Percentiles rank a stretch among this genome's conserved stretches.
Evolutionary conservation across 2,329 filamentous ascomycete species (phyloP).

Genomic region (Rhinocladiella similis): DNA sequence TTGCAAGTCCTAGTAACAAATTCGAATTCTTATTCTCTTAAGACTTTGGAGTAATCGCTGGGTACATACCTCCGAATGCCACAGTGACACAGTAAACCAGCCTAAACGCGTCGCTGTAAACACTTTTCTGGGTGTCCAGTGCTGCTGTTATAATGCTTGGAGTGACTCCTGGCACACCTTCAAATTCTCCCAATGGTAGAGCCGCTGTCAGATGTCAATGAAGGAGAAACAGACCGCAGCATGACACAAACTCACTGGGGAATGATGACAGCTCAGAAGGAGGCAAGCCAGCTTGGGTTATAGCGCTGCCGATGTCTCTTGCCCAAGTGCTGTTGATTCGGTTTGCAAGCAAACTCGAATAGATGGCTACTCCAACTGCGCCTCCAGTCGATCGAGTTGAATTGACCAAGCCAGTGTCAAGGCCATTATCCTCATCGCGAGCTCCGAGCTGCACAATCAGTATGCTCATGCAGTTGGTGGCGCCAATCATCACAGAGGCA

Average conservation of each 20-base stretch:
- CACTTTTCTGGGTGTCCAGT: slow-evolving; percentile 10
- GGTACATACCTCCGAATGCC: slow-evolving; percentile 17
- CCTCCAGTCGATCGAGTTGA: slow-evolving; percentile 7
- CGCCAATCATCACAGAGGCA: slow-evolving; percentile 12
- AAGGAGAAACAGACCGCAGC: too few relatives aligned
- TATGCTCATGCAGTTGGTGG: slow-evolving; percentile 11
- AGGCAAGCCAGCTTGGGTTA: slow-evolving; percentile 13
- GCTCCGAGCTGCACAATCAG: slow-evolving; percentile 14
- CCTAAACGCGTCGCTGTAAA: slow-evolving; percentile 9
- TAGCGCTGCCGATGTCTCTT: slow-evolving; percentile 7
- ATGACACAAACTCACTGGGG: background rate
- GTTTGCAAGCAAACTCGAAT: slow-evolving; percentile 13
- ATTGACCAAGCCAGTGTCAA: slow-evolving; percentile 6
- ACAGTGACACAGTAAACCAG: slow-evolving; percentile 14
- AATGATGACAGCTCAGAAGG: background rate
- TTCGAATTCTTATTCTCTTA: background rate
- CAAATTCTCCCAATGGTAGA: slow-evolving; percentile 7
- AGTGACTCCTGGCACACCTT: slow-evolving; percentile 2
- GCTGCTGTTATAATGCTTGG: slow-evolving; percentile 4
- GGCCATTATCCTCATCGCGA: slow-evolving; percentile 12
- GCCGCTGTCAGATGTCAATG: too few relatives aligned
- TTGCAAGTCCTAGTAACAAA: slow-evolving; percentile 7
- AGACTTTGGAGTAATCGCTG: too few relatives aligned
- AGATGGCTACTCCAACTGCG: slow-evolving; percentile 13
- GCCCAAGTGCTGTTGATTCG: slow-evolving; percentile 12